These are phyloP conservation scores for Monosporascus sp. DNA, from an alignment of 2,329 filamentous ascomycete species.

Conservation along the genomic window DNA sequence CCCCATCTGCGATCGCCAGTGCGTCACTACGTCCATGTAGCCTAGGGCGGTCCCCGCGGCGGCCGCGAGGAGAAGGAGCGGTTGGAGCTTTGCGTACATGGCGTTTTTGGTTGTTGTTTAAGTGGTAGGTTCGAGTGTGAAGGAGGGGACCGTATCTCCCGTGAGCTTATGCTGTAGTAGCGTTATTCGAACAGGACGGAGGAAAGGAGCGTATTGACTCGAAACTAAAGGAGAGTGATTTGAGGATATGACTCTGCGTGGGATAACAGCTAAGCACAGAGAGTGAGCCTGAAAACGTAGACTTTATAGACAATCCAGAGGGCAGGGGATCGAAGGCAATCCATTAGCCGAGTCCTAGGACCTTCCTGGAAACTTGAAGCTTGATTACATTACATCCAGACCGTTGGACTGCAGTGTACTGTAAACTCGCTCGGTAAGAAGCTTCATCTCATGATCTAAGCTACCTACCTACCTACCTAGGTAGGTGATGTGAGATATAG, in stretches of 20 bases:
- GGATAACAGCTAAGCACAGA: too few species aligned
- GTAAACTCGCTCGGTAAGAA: background rate
- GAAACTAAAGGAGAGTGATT: too few species aligned
- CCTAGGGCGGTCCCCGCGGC: background rate
- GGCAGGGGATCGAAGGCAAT: too few species aligned
- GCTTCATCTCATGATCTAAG: background rate
- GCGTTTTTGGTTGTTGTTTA: background rate
- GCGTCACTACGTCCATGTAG: background rate
- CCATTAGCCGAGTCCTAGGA: too few species aligned
- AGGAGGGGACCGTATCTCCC: background rate
- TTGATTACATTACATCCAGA: background rate
- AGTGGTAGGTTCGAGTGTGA: background rate
- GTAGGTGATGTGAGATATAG: background rate
- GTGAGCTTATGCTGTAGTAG: background rate
- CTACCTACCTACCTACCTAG: background rate
- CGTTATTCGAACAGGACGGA: too few species aligned
- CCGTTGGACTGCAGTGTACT: too few species aligned
- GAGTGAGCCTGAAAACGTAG: too few species aligned
- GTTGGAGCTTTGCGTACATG: background rate
- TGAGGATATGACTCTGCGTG: too few species aligned
- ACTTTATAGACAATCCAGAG: too few species aligned
- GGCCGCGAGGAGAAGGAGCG: background rate
- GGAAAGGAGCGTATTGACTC: too few species aligned
- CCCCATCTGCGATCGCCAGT: background rate
- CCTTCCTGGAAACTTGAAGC: too few species aligned